phyloP scores from a whole-genome alignment of 106 monocot genomes.

The Hemerocallis citrina region DNA sequence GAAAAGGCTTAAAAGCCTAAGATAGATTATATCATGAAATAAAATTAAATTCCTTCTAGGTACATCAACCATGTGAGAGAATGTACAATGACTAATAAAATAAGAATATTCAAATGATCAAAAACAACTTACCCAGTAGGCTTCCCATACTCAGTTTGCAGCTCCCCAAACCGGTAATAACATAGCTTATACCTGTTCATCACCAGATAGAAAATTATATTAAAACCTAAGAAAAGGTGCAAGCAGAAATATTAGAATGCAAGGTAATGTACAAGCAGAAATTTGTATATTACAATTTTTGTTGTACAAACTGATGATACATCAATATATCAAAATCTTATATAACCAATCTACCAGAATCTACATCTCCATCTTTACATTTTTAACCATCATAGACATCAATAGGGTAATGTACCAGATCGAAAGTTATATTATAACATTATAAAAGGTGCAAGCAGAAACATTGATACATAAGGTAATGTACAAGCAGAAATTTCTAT shows the following conservation, averaged over 20 bases:
- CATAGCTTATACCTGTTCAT: conserved; percentile 67
- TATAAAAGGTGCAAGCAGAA: neutral
- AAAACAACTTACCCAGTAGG: conserved; percentile 35
- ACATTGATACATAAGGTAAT: neutral
- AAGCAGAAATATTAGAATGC: neutral
- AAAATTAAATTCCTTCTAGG: neutral
- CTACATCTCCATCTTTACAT: too few species aligned
- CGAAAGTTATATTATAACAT: neutral
- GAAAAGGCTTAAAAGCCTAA: neutral
- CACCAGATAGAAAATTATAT: neutral
- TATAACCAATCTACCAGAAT: too few species aligned
- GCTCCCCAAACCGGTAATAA: conserved; percentile 70
- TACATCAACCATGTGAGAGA: neutral
- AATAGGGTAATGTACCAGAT: too few species aligned
- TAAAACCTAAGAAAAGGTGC: too few species aligned
- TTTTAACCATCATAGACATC: too few species aligned
- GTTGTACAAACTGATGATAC: neutral
- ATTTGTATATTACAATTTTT: neutral
- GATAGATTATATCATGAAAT: neutral
- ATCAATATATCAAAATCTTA: too few species aligned
- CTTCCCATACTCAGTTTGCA: conserved; percentile 58
- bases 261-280: neutral
- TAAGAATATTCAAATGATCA: neutral
- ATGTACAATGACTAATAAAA: neutral
- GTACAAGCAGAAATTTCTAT: neutral